Evolutionary conservation across 306 rosid species (phyloP).

Genomic region (Lathyrus sativus): DNA sequence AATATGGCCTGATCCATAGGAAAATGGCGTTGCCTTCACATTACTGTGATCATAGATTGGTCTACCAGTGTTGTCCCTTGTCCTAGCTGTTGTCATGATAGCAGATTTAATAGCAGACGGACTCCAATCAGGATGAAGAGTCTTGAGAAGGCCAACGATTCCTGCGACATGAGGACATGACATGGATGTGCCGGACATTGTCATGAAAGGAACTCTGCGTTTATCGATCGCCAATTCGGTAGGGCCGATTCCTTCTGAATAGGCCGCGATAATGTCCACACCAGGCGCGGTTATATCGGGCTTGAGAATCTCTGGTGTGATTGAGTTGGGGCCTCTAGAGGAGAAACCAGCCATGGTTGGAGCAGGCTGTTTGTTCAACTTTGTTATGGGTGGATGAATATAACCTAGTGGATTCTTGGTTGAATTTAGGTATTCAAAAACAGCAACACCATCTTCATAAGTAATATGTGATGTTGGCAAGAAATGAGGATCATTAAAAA

Average conservation of each 20-base stretch:
- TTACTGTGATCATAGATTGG: slow-evolving; percentile 46
- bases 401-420: slow-evolving; percentile 57
- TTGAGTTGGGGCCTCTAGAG: slow-evolving; percentile 61
- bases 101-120: slow-evolving; percentile 70
- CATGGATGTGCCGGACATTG: slow-evolving; percentile 82
- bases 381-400: slow-evolving; percentile 48
- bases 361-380: slow-evolving; percentile 50
- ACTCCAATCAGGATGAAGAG: slow-evolving; percentile 64
- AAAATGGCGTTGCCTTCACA: slow-evolving; percentile 47
- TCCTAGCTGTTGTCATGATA: slow-evolving; percentile 61
- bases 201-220: slow-evolving; percentile 52
- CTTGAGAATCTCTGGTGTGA: slow-evolving; percentile 59
- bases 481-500: slow-evolving; percentile 55
- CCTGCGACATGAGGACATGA: slow-evolving; percentile 83
- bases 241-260: slow-evolving; percentile 50
- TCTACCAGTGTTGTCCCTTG: slow-evolving; percentile 53
- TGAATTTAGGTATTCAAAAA: slow-evolving; percentile 55
- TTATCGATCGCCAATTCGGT: slow-evolving; percentile 42
- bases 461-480: slow-evolving; percentile 59
- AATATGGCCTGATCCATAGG: slow-evolving; percentile 67
- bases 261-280: slow-evolving; percentile 70
- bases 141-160: slow-evolving; percentile 66
- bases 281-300: slow-evolving; percentile 83
- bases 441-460: slow-evolving; percentile 49
- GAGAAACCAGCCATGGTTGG: slow-evolving; percentile 78